Evolutionary conservation across 2,329 filamentous ascomycete genomes (phyloP).

Genomic region (Ustulina deusta): DNA sequence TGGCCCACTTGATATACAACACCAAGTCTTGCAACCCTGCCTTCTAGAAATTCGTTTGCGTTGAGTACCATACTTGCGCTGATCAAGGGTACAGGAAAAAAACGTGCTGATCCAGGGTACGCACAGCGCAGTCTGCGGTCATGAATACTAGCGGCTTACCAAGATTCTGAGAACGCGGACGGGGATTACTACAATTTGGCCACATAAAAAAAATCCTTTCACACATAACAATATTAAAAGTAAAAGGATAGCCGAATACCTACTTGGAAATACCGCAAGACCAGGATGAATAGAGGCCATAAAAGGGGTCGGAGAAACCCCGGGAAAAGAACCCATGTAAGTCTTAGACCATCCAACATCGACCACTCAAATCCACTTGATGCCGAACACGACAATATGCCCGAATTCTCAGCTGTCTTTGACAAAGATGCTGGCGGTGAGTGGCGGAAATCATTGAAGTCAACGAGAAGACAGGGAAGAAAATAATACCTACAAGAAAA

Average conservation of each 20-base stretch:
- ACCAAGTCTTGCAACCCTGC: slow-evolving; percentile 10
- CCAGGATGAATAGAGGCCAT: neutral
- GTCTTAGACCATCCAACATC: neutral
- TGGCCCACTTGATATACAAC: slow-evolving; percentile 22
- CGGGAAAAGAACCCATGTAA: neutral
- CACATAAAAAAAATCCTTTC: neutral
- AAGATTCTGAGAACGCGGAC: slow-evolving; percentile 10
- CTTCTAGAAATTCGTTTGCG: slow-evolving; percentile 33
- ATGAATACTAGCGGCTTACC: slow-evolving; percentile 10
- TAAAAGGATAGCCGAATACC: neutral
- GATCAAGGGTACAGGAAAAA: slow-evolving; percentile 21
- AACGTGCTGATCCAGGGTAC: slow-evolving; percentile 26
- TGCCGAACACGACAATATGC: slow-evolving; percentile 11
- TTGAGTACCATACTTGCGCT: slow-evolving; percentile 6
- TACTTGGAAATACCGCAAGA: neutral
- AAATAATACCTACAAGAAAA: slow-evolving; percentile 1
- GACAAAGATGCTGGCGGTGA: neutral
- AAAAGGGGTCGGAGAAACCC: slow-evolving; percentile 9
- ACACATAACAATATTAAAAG: neutral
- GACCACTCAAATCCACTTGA: slow-evolving; percentile 15
- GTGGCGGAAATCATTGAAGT: neutral
- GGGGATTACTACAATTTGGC: neutral
- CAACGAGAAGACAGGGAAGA: neutral
- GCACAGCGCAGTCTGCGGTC: slow-evolving; percentile 25
- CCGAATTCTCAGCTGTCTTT: neutral